These are phyloP conservation scores for Tolypocladium album DNA, from an alignment of 2,329 filamentous ascomycete species.

Conservation along the genomic window DNA sequence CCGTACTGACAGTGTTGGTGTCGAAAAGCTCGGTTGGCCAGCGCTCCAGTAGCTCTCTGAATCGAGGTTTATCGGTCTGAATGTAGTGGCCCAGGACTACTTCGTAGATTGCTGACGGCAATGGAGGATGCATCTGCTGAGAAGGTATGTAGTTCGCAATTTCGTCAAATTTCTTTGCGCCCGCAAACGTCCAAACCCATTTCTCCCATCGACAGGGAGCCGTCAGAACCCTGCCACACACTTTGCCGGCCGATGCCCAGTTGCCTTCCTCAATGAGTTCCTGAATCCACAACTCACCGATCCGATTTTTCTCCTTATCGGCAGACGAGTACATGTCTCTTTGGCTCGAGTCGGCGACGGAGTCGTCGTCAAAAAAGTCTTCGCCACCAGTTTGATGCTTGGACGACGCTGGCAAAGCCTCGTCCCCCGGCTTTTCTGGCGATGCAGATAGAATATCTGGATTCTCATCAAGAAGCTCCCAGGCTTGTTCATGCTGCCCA, in stretches of 20 bases:
- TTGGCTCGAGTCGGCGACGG: conserved; percentile 45
- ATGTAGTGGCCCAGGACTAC: conserved; percentile 85
- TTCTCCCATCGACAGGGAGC: conserved; percentile 83
- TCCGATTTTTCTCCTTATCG: conserved; percentile 78
- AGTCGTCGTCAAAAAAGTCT: conserved; percentile 65
- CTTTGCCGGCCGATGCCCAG: conserved; percentile 68
- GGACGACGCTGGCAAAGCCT: conserved; percentile 28
- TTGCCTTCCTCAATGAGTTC: conserved; percentile 66
- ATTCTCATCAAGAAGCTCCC: conserved; percentile 80
- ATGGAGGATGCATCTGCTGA: conserved; percentile 63
- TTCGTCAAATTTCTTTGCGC: conserved; percentile 77
- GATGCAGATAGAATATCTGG: conserved; percentile 54
- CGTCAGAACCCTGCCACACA: conserved; percentile 74
- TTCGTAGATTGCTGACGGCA: conserved; percentile 79
- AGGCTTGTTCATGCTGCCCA: conserved; percentile 72
- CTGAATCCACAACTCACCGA: conserved; percentile 89
- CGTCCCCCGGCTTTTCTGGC: conserved; percentile 27
- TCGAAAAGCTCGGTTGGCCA: conserved; percentile 85
- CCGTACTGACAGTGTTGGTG: conserved; percentile 61
- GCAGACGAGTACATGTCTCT: conserved; percentile 51
- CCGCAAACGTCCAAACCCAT: conserved; percentile 88
- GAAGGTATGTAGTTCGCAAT: conserved; percentile 77
- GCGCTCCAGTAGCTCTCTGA: conserved; percentile 67
- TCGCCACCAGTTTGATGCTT: conserved; percentile 30
- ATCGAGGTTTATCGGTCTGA: conserved; percentile 59